Percentiles rank a stretch among this genome's conserved stretches.
Evolutionary conservation across 2,329 filamentous ascomycete genomes (phyloP).

Genomic region (Triangularia verruculosa): DNA sequence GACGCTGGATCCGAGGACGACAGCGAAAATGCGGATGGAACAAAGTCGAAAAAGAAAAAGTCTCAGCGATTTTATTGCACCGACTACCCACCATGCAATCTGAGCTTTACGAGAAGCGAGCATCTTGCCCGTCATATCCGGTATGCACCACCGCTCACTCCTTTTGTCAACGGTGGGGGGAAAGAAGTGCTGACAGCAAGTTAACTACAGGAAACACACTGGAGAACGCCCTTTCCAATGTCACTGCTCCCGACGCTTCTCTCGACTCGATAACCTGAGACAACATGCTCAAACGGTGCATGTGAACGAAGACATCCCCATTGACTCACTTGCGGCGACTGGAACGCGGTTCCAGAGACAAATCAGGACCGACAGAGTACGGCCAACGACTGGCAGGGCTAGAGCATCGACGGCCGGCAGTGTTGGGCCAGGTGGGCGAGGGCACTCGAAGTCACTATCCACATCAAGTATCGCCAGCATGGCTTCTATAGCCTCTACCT

Average conservation of each 20-base stretch:
- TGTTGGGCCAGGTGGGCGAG: slow-evolving; percentile 65
- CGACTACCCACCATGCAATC: slow-evolving; percentile 86
- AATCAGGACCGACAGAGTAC: slow-evolving; percentile 80
- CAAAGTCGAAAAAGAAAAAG: slow-evolving; percentile 92
- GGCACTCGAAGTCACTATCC: slow-evolving; percentile 82
- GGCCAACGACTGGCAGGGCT: slow-evolving; percentile 68
- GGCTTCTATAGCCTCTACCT: slow-evolving; percentile 63
- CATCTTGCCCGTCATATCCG: slow-evolving; percentile 93
- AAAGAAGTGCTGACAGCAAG: slow-evolving; percentile 25
- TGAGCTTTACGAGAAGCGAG: slow-evolving; percentile 95
- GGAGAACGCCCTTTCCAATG: slow-evolving; percentile 96
- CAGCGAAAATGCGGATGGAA: slow-evolving; percentile 60
- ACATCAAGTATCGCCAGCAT: slow-evolving; percentile 78
- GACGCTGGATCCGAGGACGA: slow-evolving; percentile 63
- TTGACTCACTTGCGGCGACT: slow-evolving; percentile 87
- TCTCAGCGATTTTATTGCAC: slow-evolving; percentile 95
- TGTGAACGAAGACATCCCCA: slow-evolving; percentile 93
- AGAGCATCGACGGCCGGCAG: slow-evolving; percentile 76
- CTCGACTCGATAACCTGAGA: slow-evolving; percentile 86
- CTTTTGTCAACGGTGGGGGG: background rate
- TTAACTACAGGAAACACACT: slow-evolving; percentile 75
- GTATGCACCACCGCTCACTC: slow-evolving; percentile 43
- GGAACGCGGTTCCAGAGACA: slow-evolving; percentile 90
- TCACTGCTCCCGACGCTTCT: slow-evolving; percentile 90
- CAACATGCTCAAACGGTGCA: slow-evolving; percentile 98